Conservation (phyloP, 768 basidiomycete genomes). For the Leccinum aurantiacum region DNA sequence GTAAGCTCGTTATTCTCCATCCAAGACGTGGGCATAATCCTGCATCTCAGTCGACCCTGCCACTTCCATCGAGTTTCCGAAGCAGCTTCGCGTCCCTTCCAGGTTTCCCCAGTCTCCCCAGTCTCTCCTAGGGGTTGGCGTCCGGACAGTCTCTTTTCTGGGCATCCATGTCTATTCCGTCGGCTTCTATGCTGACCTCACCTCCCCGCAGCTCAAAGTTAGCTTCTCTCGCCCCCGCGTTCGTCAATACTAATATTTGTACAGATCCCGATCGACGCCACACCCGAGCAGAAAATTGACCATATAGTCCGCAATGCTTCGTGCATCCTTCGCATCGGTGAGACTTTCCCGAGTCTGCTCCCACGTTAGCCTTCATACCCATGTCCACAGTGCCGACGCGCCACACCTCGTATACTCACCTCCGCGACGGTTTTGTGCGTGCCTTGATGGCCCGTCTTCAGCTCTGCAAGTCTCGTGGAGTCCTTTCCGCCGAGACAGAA, state of each 20-base stretch:
- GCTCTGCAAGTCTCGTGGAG: conserved; percentile 48
- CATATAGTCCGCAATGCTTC: conserved; percentile 65
- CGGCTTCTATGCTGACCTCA: conserved; percentile 84
- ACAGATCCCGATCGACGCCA: conserved; percentile 56
- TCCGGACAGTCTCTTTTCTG: conserved; percentile 86
- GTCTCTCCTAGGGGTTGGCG: conserved; percentile 79
- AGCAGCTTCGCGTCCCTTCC: conserved; percentile 59
- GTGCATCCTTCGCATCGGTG: conserved; percentile 75
- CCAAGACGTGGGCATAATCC: background rate
- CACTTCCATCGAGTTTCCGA: conserved; percentile 74
- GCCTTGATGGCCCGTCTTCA: conserved; percentile 63
- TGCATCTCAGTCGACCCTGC: conserved; percentile 60
- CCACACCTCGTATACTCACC: conserved; percentile 71
- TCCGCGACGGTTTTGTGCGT: conserved; percentile 82
- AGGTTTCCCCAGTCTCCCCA: conserved; percentile 61
- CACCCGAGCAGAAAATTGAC: conserved; percentile 68
- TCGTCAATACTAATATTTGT: conserved; percentile 1
- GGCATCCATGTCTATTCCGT: conserved; percentile 87
- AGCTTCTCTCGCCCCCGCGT: conserved; percentile 8
- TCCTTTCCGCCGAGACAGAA: conserved; percentile 60
- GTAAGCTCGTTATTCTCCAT: conserved; percentile 8
- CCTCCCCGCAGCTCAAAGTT: conserved; percentile 62
- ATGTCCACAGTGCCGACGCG: conserved; percentile 68
- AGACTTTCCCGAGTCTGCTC: conserved; percentile 14
- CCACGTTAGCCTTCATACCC: background rate